Evolutionary conservation across 1,284 basidiomycete species (phyloP).

Genomic region (Termitomyces sp.): DNA sequence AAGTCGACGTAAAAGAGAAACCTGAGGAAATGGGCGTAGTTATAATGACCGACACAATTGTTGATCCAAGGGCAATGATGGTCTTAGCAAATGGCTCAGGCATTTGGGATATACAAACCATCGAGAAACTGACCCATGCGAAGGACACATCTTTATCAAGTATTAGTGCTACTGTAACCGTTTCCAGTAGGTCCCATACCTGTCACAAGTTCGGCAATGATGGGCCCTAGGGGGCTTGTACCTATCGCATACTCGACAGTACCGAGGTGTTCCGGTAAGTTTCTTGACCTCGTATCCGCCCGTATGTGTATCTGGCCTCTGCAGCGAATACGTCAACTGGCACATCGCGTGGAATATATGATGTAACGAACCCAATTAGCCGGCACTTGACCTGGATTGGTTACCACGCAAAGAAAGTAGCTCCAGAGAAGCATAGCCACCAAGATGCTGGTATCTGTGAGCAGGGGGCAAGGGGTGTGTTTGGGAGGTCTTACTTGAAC

Average conservation of each 20-base stretch:
- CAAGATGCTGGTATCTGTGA: conserved; percentile 48
- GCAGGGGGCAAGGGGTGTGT: conserved; percentile 7
- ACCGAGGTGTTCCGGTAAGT: conserved; percentile 72
- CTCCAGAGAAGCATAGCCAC: conserved; percentile 82
- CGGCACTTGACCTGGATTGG: conserved; percentile 84
- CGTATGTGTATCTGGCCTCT: conserved; percentile 72
- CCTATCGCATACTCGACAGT: conserved; percentile 73
- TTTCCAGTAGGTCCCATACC: conserved; percentile 38
- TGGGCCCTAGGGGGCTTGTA: conserved; percentile 80
- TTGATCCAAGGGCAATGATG: conserved; percentile 93
- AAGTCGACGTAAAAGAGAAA: conserved; percentile 91
- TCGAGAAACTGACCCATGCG: conserved; percentile 63
- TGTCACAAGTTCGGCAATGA: conserved; percentile 84
- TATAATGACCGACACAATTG: conserved; percentile 87
- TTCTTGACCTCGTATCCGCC: conserved; percentile 86
- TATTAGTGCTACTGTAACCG: not conserved
- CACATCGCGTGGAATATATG: conserved; percentile 7
- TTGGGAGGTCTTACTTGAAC: conserved; percentile 71
- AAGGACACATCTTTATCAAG: conserved; percentile 58
- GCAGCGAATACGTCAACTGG: conserved; percentile 5
- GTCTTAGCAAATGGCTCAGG: conserved; percentile 39
- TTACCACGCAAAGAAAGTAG: conserved; percentile 76
- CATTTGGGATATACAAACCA: not conserved
- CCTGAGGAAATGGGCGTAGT: conserved; percentile 87
- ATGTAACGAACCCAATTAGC: conserved; percentile 58